phyloP scores from a whole-genome alignment of 2,329 filamentous ascomycete species.

The Dichotomopilus funicola region DNA sequence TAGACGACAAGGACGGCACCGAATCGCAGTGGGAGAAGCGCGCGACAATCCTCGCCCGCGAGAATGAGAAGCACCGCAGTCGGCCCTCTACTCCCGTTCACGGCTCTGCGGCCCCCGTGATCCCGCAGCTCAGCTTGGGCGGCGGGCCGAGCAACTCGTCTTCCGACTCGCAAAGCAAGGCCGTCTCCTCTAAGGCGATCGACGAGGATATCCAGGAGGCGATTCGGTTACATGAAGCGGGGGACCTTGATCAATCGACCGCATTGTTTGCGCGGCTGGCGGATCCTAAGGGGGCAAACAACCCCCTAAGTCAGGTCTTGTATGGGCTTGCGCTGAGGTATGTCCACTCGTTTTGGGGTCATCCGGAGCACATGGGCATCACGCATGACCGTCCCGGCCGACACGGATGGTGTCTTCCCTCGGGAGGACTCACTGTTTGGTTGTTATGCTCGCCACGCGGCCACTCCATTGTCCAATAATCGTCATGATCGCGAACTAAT shows the following conservation, averaged over 20 bases:
- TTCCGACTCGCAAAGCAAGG: constrained; percentile 20
- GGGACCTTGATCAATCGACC: constrained; percentile 74
- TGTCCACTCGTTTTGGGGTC: constrained; percentile 28
- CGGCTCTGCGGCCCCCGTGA: constrained; percentile 23
- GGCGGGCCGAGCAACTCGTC: constrained; percentile 23
- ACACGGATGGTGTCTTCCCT: background rate
- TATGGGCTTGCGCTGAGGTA: constrained; percentile 87
- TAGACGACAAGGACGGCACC: constrained; percentile 39
- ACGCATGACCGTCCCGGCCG: constrained; percentile 9
- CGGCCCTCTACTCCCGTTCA: constrained; percentile 35
- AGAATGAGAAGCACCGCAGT: constrained; percentile 45
- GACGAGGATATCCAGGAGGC: constrained; percentile 83
- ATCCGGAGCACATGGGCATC: background rate
- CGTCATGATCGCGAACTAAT: constrained; percentile 21
- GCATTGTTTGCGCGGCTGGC: constrained; percentile 77
- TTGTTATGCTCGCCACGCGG: constrained; percentile 11
- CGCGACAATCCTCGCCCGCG: constrained; percentile 77
- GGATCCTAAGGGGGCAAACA: constrained; percentile 77
- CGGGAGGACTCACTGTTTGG: constrained; percentile 13
- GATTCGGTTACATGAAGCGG: constrained; percentile 85
- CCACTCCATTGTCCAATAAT: constrained; percentile 16
- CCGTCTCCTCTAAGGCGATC: constrained; percentile 45
- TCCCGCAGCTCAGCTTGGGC: constrained; percentile 27
- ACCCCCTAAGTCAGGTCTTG: constrained; percentile 89
- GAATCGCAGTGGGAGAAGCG: constrained; percentile 88